Base-by-base conservation (phyloP, 345 rosid species). In the Pistacia integerrima region DNA sequence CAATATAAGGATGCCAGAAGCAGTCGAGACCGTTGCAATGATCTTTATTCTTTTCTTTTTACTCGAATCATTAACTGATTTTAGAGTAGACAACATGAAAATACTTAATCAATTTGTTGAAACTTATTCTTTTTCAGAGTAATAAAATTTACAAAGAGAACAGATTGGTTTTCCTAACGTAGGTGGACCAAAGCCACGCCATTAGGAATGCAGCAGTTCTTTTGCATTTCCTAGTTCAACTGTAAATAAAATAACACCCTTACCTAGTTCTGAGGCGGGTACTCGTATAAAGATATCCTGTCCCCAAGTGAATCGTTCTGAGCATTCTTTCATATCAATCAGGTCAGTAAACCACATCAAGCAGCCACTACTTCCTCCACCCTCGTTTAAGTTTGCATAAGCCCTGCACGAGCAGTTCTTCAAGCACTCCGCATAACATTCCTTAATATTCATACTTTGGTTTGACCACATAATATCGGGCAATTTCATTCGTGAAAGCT, bases 331-430 rank as follows among this genome's bases (percentile, higher is more conserved):
- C 3, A 80, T 52, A 44, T 86, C 79, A 4, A 82, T 18, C 11
- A 86, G 30, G 17, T 83, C 81, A 4, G 59, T 67, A 14, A 77
- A 80, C 87, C 87, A 80, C 69, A 75, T 69, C 64, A 82, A 35
- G 20, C 89, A 86, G 28, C 85, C 82, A 3, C 51, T 66, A 11
- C 89, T 85, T 66, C 73, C 77, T 14, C 20, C 63, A 0, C 66
- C 71, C 9, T 76, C n/a, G 51, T 83, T 69, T n/a, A 70, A 33
- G 17, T 12, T 1, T 11, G 56, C 56, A 16, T 52, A 52, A 52
- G 56, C 56, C 56, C 56, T 52, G 18, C 56, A 52, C 7, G 56
- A 52, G 8, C 56, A 52, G 56, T 12, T 52, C 56, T 52, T 52
- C 56, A 52, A 52, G 56, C 56, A 52, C 17, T 52, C 56, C 14